Conservation (phyloP, 441 rosid species). For the Populus trichocarpa region DNA sequence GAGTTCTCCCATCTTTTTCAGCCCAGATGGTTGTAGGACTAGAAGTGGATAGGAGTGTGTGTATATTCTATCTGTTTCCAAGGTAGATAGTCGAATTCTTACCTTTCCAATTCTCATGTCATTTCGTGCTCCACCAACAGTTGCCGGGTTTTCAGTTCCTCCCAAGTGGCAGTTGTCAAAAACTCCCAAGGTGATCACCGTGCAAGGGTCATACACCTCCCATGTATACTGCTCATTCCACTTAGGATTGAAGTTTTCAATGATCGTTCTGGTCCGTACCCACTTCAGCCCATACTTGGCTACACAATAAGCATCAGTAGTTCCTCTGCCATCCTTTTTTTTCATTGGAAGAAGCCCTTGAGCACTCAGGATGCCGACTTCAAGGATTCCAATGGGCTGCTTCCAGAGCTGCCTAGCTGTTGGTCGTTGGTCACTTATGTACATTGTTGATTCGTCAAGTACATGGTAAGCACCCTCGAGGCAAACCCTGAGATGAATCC, state of each 20-base stretch:
- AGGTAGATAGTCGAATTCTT: constrained; percentile 80
- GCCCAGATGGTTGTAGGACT: constrained; percentile 75
- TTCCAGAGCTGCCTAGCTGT: constrained; percentile 93
- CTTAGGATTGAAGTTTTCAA: constrained; percentile 66
- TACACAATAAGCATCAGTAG: constrained; percentile 92
- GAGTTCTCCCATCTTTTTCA: constrained; percentile 86
- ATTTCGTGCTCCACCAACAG: constrained; percentile 37
- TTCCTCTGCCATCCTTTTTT: constrained; percentile 66
- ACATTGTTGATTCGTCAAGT: too few relatives aligned
- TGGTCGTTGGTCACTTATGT: constrained; percentile 84
- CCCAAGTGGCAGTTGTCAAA: constrained; percentile 76
- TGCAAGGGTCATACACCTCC: constrained; percentile 95
- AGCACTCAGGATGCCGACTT: constrained; percentile 79
- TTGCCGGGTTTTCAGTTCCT: constrained; percentile 38
- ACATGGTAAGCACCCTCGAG: constrained; percentile 97
- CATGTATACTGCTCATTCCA: constrained; percentile 98
- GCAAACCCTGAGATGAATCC: constrained; percentile 76
- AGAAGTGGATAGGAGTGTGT: constrained; percentile 87
- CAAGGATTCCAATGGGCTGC: constrained; percentile 71
- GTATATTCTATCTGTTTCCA: constrained; percentile 83
- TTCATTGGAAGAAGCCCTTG: constrained; percentile 80
- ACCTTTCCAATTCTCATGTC: constrained; percentile 85
- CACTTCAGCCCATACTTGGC: constrained; percentile 98
- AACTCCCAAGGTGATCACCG: constrained; percentile 85
- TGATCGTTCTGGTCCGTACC: constrained; percentile 89